Conservation (phyloP, 495 filamentous ascomycete species). For the Penicillium atrosanguineum region DNA sequence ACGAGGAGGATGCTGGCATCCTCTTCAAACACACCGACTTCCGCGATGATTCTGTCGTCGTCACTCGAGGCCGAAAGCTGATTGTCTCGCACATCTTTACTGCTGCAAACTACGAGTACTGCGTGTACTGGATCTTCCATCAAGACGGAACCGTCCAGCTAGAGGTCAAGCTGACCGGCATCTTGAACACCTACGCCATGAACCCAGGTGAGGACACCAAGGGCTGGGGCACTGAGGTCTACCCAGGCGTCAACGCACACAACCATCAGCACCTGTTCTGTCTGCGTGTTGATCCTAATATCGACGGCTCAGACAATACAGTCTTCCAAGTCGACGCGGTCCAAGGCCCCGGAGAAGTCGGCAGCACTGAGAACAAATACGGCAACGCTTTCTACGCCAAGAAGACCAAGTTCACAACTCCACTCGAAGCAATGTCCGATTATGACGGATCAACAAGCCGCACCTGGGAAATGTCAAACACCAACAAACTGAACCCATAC, state of each 20-base stretch:
- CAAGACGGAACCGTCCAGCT: conserved; percentile 50
- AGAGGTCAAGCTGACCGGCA: conserved; percentile 48
- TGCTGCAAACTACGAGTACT: conserved; percentile 64
- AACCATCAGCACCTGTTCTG: conserved; percentile 98
- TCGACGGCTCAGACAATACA: conserved; percentile 72
- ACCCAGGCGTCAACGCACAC: conserved; percentile 73
- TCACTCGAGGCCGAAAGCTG: conserved; percentile 67
- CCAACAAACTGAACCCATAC: conserved; percentile 78
- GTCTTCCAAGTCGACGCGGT: conserved; percentile 22
- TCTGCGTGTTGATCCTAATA: conserved; percentile 82
- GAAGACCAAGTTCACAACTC: conserved; percentile 76
- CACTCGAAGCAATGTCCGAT: conserved; percentile 70
- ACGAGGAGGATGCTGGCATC: conserved; percentile 73
- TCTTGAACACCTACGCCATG: conserved; percentile 70
- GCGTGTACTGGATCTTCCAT: conserved; percentile 52
- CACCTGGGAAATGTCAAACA: conserved; percentile 91
- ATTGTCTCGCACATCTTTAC: conserved; percentile 66
- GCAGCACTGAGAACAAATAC: conserved; percentile 79
- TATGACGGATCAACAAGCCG: conserved; percentile 77
- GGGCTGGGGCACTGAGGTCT: conserved; percentile 93
- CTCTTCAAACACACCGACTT: conserved; percentile 84
- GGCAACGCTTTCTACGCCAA: conserved; percentile 95
- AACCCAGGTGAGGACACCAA: conserved; percentile 78
- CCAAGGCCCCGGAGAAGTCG: conserved; percentile 58
- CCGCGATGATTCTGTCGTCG: conserved; percentile 64